Base-by-base conservation (phyloP, 1,284 basidiomycete genomes). In the Trichosporon sp. region DNA sequence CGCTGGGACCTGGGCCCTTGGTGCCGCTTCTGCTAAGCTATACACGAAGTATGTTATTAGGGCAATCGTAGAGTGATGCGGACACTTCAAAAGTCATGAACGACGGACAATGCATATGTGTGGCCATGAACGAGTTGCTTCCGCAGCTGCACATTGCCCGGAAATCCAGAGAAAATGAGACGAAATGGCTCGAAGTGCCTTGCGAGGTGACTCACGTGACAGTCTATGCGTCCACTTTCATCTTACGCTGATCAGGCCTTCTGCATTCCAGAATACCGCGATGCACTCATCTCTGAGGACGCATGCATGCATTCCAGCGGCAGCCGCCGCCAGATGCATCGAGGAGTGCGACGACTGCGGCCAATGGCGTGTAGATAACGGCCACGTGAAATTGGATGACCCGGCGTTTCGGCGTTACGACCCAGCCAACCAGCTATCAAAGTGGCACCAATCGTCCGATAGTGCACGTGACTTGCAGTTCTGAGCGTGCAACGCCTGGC, bases 1-100 rank as follows among this genome's bases (percentile, higher is more conserved):
- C 66, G 71, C 38, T 70, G 71, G 71, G 71, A 68, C 38, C 66
- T 69, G 16, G 66, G 66, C 26, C 70, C 46, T 21, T 71, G 73
- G 70, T 66, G 66, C 65, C 70, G 71, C 71, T 54, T 65, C 68
- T 46, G 65, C 46, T 61, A 59, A 48, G 54, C 31, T 11, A 21
- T 26, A 1, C 32, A 7, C 5, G 21, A 4, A 26, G 51, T 35
- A 64, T 32, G 35, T 37, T 7, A 1, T 7, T 37, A 37, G 8
- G 35, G 6, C 35, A 37, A 65, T 37, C 14, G 38, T n/a, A 37
- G 19, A 16, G 46, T 31, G 59, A 59, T 1, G 7, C 54, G 54
- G 54, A 59, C 54, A 14, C 31, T 59, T 59, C 43, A 46, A 6
- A 32, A 14, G 21, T 5, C 54, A 59, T 32, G 54, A 8, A 59